A percentile compares a stretch with the other conserved stretches of the same genome.
phyloP scores from a whole-genome alignment of 179 eudicot species.

The Corrigiola litoralis region DNA sequence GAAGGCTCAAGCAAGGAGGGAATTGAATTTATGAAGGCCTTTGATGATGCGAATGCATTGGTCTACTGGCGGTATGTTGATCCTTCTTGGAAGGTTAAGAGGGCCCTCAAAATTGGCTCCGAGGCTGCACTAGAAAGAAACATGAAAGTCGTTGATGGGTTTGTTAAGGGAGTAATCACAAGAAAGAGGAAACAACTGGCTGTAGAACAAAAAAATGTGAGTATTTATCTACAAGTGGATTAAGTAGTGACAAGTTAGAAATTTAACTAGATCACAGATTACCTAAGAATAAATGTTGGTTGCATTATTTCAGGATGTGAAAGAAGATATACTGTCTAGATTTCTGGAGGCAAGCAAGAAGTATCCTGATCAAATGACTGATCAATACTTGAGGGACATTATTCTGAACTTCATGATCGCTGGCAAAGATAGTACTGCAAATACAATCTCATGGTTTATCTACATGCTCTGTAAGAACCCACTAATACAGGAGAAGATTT shows the following conservation, averaged over 20 bases:
- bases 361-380: conserved; percentile 44
- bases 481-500: conserved; percentile 49
- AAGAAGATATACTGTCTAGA: conserved; percentile 55
- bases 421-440: conserved; percentile 68
- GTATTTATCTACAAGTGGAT: neutral
- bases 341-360: conserved; percentile 48
- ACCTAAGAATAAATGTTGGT: no score
- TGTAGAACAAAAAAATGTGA: conserved; percentile 4
- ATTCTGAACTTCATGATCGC: conserved; percentile 66
- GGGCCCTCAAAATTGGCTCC: conserved; percentile 43
- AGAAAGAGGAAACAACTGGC: conserved; percentile 35
- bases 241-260: no score
- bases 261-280: no score
- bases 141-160: conserved; percentile 40
- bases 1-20: conserved; percentile 33
- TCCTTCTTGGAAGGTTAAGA: conserved; percentile 59
- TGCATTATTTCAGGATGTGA: conserved; percentile 14
- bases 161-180: conserved; percentile 46
- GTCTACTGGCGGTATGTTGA: conserved; percentile 53
- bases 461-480: conserved; percentile 45
- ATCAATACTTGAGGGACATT: conserved; percentile 55
- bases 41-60: conserved; percentile 43
- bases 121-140: conserved; percentile 56
- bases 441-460: conserved; percentile 68
- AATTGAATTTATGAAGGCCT: conserved; percentile 28